These are phyloP conservation scores for Rhodomyrtus tomentosa DNA, from an alignment of 345 rosid species.

Conservation along the genomic window DNA sequence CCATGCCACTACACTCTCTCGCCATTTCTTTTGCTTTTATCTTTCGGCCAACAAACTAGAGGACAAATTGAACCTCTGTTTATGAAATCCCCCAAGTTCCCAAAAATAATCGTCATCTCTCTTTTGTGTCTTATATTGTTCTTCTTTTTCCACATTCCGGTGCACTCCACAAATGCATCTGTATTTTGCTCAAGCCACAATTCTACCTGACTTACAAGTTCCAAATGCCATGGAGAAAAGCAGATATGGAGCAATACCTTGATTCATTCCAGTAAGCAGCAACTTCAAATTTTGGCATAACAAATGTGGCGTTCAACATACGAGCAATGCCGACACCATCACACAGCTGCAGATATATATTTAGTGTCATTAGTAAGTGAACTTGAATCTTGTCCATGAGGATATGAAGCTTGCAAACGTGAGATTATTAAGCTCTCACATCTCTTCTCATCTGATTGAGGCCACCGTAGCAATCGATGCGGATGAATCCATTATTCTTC, in stretches of 20 bases:
- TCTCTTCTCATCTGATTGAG: constrained; percentile 97
- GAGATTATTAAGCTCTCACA: constrained; percentile 33
- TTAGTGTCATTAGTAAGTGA: not conserved
- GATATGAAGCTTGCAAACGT: not conserved
- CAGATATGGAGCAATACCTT: constrained; percentile 29
- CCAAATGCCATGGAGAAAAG: not conserved
- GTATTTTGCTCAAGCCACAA: not conserved
- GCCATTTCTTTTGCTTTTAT: not conserved
- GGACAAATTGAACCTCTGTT: not conserved
- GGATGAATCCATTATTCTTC: constrained; percentile 76
- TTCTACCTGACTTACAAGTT: not conserved
- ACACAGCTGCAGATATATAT: constrained; percentile 49
- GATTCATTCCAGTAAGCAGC: constrained; percentile 98
- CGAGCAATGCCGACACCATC: constrained; percentile 91
- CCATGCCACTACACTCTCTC: not conserved
- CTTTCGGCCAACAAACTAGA: not conserved
- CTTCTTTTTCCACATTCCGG: not conserved
- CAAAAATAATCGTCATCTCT: not conserved
- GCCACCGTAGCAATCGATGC: constrained; percentile 93
- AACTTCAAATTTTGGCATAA: constrained; percentile 88
- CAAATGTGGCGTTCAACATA: constrained; percentile 80
- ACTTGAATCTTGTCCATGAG: not conserved
- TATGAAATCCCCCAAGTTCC: not conserved
- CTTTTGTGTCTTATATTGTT: not conserved
- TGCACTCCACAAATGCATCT: not conserved